Base-by-base conservation (phyloP, 2,329 filamentous ascomycete genomes). In the Blastomyces parvus region DNA sequence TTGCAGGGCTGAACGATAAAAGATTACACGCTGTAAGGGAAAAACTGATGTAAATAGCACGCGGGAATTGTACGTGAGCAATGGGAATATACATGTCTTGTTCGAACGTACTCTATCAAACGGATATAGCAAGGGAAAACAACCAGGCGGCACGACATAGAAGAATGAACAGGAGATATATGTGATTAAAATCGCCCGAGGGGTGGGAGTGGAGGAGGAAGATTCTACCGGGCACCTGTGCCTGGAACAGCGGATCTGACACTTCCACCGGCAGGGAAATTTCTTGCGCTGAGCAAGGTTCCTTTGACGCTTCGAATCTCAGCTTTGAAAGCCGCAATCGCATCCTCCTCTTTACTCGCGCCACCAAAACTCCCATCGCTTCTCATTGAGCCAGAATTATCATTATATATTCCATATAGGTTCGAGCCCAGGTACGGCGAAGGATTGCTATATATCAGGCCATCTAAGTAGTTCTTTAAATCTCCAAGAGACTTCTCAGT, bases 251-350 rank as follows among this genome's bases (percentile, higher is more conserved):
- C 13, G 9, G 46, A 52, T 52, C 59, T 61, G 17, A 53, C 38
- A 19, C 61, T 61, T 19, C 59, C 57, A n/a, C 66, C 71, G 27
- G 66, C 55, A 9, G 81, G 83, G 66, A 88, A 88, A 65, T 86
- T 84, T 66, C 83, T 82, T 9, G 84, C 83, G 70, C 83, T 86
- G 65, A 88, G 71, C 63, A 88, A 76, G 2, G 85, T 83, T 14
- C 85, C 85, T 72, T 88, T 88, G 25, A 87, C 81, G 42, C 82
- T 80, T 63, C 84, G 75, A 61, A 88, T 86, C 67, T 87, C 84
- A 52, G 79, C 78, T 72, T 83, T 84, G 66, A 87, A 74, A 44
- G 78, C 77, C 17, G 83, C 78, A 63, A 86, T 80, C n/a, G 82
- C 83, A 68, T 86, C 84, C 33, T 82, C 79, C 67, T 82, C 80